phyloP scores from a whole-genome alignment of 768 basidiomycete species.

The Clitopilus passeckerianus region DNA sequence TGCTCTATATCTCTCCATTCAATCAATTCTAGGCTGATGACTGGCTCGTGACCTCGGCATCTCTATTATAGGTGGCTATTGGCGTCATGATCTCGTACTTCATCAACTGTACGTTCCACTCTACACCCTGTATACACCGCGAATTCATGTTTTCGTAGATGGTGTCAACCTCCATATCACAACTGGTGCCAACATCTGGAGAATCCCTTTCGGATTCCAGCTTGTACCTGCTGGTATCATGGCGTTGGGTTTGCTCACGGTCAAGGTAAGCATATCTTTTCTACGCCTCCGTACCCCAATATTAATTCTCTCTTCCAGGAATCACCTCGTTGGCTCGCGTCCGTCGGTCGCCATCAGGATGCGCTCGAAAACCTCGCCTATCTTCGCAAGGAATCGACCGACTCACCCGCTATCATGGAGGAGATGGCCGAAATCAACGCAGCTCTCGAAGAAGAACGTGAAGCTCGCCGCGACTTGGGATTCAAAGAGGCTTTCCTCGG shows the following conservation, averaged over 20 bases:
- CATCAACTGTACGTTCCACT: conserved; percentile 53
- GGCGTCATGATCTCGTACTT: conserved; percentile 88
- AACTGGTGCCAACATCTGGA: conserved; percentile 51
- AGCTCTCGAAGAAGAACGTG: conserved; percentile 69
- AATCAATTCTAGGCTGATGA: background rate
- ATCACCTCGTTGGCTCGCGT: conserved; percentile 75
- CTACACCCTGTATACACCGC: background rate
- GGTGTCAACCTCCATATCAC: conserved; percentile 54
- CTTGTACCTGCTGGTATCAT: conserved; percentile 72
- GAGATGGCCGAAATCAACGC: conserved; percentile 83
- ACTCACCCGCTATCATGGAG: conserved; percentile 40
- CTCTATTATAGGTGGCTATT: conserved; percentile 44
- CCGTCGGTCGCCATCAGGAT: conserved; percentile 48
- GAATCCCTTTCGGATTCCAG: conserved; percentile 71
- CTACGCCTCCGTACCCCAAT: conserved; percentile 14
- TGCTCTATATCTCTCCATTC: background rate
- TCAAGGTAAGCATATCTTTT: conserved; percentile 34
- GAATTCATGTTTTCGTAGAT: conserved; percentile 24
- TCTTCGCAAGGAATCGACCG: conserved; percentile 41
- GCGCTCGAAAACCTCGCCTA: conserved; percentile 61
- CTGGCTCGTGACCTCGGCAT: background rate
- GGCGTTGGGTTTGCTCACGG: conserved; percentile 60
- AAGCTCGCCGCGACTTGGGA: conserved; percentile 60
- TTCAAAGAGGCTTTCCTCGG: conserved; percentile 70
- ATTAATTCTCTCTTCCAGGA: conserved; percentile 33